Evolutionary conservation across 305 asterid species (phyloP).

Genomic region (Ilex paraguariensis): DNA sequence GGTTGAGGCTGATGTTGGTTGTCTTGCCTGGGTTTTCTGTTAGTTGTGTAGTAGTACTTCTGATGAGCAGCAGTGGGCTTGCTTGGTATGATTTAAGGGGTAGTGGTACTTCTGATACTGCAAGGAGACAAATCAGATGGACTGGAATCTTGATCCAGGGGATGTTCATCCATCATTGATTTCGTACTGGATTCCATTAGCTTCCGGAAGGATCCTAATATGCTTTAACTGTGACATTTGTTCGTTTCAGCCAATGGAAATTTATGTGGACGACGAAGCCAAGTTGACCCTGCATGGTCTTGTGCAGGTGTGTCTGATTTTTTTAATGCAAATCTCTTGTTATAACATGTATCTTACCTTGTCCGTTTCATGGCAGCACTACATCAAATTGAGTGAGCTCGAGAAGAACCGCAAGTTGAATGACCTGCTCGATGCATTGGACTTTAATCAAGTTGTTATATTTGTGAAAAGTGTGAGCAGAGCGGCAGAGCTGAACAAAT

Average conservation of each 20-base stretch:
- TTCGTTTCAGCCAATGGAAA: slow-evolving; percentile 94
- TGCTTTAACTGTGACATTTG: slow-evolving; percentile 62
- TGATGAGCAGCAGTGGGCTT: slow-evolving; percentile 17
- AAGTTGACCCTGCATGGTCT: slow-evolving; percentile 94
- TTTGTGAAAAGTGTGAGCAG: slow-evolving; percentile 84
- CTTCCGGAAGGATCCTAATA: slow-evolving; percentile 61
- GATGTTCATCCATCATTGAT: slow-evolving; percentile 42
- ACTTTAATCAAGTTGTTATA: slow-evolving; percentile 85
- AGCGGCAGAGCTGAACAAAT: slow-evolving; percentile 83
- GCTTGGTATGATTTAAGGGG: slow-evolving; percentile 22
- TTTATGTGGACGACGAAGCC: slow-evolving; percentile 91
- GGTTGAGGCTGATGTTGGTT: slow-evolving; percentile 1
- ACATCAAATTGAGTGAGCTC: slow-evolving; percentile 79
- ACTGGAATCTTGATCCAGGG: slow-evolving; percentile 30
- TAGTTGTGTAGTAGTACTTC: slow-evolving; percentile 13
- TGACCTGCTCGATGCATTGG: slow-evolving; percentile 83
- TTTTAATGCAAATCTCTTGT: background rate
- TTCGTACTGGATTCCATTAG: slow-evolving; percentile 52
- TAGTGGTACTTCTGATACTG: slow-evolving; percentile 9
- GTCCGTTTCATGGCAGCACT: slow-evolving; percentile 41
- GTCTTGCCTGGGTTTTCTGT: background rate
- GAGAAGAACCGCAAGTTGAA: slow-evolving; percentile 87
- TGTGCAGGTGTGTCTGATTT: slow-evolving; percentile 55
- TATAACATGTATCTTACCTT: slow-evolving; percentile 5
- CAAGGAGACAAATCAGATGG: slow-evolving; percentile 49